Percentiles rank a stretch among this genome's conserved stretches.
Evolutionary conservation across 768 basidiomycete species (phyloP).

Genomic region (Coprinopsis sp.): DNA sequence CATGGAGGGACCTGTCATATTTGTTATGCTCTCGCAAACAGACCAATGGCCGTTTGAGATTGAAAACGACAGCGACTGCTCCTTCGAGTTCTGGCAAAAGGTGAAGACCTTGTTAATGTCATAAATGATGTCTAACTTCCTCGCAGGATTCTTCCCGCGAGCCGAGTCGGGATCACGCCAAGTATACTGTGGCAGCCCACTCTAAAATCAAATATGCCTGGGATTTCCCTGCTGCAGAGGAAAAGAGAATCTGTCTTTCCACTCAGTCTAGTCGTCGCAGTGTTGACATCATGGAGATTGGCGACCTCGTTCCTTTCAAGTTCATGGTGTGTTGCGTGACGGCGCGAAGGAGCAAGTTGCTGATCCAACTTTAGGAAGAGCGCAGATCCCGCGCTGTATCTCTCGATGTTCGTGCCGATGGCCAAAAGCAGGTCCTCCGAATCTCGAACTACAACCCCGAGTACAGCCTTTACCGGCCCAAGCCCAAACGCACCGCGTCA

Average conservation of each 20-base stretch:
- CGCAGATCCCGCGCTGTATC: conserved; percentile 70
- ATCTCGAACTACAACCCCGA: conserved; percentile 87
- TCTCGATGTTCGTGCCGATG: conserved; percentile 89
- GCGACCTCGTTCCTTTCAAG: conserved; percentile 84
- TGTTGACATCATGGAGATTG: conserved; percentile 95
- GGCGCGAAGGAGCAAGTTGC: no score
- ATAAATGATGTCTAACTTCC: neutral
- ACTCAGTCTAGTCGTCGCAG: conserved; percentile 57
- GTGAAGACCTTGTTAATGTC: conserved; percentile 32
- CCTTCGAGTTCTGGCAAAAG: conserved; percentile 67
- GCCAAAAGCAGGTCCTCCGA: conserved; percentile 74
- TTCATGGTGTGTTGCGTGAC: conserved; percentile 53
- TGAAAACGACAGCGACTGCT: conserved; percentile 81
- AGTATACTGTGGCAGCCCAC: conserved; percentile 58
- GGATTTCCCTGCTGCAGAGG: conserved; percentile 83
- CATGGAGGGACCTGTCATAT: conserved; percentile 85
- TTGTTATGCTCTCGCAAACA: conserved; percentile 67
- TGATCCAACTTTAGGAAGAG: no score
- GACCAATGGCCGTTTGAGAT: conserved; percentile 87
- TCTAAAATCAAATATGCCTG: conserved; percentile 74
- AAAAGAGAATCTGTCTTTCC: conserved; percentile 71
- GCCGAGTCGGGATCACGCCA: conserved; percentile 35
- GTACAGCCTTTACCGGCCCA: conserved; percentile 83
- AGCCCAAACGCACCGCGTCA: conserved; percentile 42
- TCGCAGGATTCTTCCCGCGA: conserved; percentile 41